Percentiles rank a stretch among this genome's conserved stretches.
Evolutionary conservation across 768 basidiomycete genomes (phyloP).

Genomic region (Amanita rubescens): DNA sequence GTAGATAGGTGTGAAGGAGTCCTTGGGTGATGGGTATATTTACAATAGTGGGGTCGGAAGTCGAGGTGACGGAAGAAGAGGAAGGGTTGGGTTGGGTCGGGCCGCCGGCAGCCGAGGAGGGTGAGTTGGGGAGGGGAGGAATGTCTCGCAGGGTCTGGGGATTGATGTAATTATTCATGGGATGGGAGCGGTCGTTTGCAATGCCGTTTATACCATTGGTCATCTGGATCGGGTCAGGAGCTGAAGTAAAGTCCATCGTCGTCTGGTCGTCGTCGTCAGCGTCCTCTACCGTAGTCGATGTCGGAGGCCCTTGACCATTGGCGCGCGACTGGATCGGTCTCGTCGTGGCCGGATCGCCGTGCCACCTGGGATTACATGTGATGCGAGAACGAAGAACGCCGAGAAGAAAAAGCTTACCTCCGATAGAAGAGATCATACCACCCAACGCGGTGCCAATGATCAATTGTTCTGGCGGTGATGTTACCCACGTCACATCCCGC

Average conservation of each 20-base stretch:
- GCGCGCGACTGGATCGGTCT: slow-evolving; percentile 36
- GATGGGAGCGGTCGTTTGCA: slow-evolving; percentile 18
- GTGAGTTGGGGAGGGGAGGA: slow-evolving; percentile 10
- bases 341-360: slow-evolving; percentile 56
- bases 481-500: slow-evolving; percentile 66
- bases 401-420: slow-evolving; percentile 32
- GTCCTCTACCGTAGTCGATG: slow-evolving; percentile 31
- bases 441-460: slow-evolving; percentile 71
- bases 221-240: slow-evolving; percentile 23
- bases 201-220: slow-evolving; percentile 26
- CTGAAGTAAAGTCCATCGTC: slow-evolving; percentile 31
- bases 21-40: slow-evolving; percentile 49
- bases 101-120: slow-evolving; percentile 14
- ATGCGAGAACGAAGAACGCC: neutral
- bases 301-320: slow-evolving; percentile 22
- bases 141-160: slow-evolving; percentile 7
- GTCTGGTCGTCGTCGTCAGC: slow-evolving; percentile 47
- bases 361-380: slow-evolving; percentile 38
- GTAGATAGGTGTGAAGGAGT: slow-evolving; percentile 48
- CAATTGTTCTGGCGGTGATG: slow-evolving; percentile 63
- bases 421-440: slow-evolving; percentile 73
- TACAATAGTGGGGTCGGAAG: slow-evolving; percentile 32
- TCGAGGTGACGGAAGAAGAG: slow-evolving; percentile 6
- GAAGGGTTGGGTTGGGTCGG: slow-evolving; percentile 10
- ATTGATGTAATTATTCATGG: slow-evolving; percentile 4